phyloP scores from a whole-genome alignment of 148 eudicot genomes.

The Cornus florida region DNA sequence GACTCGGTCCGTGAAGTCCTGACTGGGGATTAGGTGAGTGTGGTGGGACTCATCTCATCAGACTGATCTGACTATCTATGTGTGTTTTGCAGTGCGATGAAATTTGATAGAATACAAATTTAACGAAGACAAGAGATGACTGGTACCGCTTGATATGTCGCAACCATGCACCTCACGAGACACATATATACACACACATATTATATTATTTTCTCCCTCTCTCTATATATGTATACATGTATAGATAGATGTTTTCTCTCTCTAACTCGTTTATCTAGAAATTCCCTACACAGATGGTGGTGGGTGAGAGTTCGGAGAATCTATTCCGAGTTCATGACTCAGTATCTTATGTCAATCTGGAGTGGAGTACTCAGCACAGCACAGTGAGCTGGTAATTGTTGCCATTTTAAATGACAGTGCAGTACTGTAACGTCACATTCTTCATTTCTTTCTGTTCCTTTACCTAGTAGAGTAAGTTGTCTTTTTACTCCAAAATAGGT shows the following conservation, averaged over 20 bases:
- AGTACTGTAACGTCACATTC: neutral
- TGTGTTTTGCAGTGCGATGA: neutral
- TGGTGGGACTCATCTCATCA: neutral
- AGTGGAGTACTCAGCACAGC: neutral
- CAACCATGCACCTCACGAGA: neutral
- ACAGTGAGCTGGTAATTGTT: neutral
- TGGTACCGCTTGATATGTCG: constrained; percentile 6
- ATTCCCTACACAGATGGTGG: constrained; percentile 1
- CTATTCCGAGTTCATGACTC: too few relatives aligned
- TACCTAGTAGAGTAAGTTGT: neutral
- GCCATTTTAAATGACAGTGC: neutral
- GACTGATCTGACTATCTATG: neutral
- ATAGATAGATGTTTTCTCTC: neutral
- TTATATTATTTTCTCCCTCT: too few relatives aligned
- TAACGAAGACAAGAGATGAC: constrained; percentile 25
- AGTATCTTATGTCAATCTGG: neutral
- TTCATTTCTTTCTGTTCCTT: neutral
- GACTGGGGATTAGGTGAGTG: neutral
- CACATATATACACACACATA: neutral
- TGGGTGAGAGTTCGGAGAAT: neutral
- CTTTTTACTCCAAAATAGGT: neutral
- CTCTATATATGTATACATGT: neutral
- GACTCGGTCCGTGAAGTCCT: constrained; percentile 14
- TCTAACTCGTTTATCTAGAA: constrained; percentile 19
- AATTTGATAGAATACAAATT: neutral